Percentiles rank a stretch among this genome's conserved stretches.
Evolutionary conservation across 768 basidiomycete genomes (phyloP).

Genomic region (Boletus eberwhitei): DNA sequence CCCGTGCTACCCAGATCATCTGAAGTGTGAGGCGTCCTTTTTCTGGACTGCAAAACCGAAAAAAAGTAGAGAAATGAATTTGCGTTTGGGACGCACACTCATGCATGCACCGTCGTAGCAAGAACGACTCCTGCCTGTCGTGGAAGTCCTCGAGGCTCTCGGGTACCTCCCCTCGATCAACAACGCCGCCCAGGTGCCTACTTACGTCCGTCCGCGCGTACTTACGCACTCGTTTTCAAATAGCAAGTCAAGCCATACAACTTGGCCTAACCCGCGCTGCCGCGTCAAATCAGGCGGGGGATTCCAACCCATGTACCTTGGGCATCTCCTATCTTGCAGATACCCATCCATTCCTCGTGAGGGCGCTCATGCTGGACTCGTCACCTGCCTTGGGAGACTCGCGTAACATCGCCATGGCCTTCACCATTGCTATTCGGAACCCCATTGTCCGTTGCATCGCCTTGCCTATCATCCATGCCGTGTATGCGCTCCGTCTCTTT

Average conservation of each 20-base stretch:
- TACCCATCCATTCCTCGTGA: constrained; percentile 10
- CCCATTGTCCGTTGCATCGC: constrained; percentile 13
- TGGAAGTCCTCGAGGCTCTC: constrained; percentile 21
- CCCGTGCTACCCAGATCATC: constrained; percentile 26
- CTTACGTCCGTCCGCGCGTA: constrained; percentile 15
- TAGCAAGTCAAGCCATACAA: constrained; percentile 7
- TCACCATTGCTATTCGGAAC: constrained; percentile 21
- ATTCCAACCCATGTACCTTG: constrained; percentile 17
- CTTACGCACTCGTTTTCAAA: constrained; percentile 31
- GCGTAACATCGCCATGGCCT: constrained; percentile 17
- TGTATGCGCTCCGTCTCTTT: constrained; percentile 11
- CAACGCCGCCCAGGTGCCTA: neutral
- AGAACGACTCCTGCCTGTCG: constrained; percentile 18
- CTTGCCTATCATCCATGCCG: constrained; percentile 12
- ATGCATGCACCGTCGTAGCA: constrained; percentile 12
- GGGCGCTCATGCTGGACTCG: constrained; percentile 24
- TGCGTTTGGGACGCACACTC: neutral
- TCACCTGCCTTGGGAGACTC: constrained; percentile 14
- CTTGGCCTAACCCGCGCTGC: neutral
- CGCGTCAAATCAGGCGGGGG: constrained; percentile 16
- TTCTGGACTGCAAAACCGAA: constrained; percentile 12
- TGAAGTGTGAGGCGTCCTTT: constrained; percentile 21
- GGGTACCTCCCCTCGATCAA: constrained; percentile 15
- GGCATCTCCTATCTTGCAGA: constrained; percentile 17
- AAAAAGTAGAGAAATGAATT: constrained; percentile 9